phyloP scores from a whole-genome alignment of 148 eudicot species.

The Cornus suecica region DNA sequence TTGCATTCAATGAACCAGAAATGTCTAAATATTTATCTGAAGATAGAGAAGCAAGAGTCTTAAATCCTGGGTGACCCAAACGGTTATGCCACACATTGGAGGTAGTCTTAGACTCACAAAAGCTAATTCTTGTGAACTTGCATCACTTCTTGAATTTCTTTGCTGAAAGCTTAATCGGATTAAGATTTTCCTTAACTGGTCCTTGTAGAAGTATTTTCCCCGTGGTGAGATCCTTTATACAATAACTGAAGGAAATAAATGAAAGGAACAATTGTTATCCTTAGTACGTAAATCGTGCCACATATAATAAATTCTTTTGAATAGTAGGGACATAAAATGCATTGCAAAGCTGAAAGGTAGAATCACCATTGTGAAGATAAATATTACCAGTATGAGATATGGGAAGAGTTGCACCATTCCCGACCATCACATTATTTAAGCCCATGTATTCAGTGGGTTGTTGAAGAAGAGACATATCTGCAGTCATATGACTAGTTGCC shows the following conservation, averaged over 20 bases:
- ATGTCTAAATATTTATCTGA: neutral
- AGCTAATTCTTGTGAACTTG: neutral
- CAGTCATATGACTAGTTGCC: too few relatives aligned
- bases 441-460: too few relatives aligned
- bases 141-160: neutral
- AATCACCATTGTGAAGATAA: too few relatives aligned
- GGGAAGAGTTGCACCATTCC: too few relatives aligned
- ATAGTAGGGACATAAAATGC: too few relatives aligned
- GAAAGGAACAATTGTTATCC: too few relatives aligned
- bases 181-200: neutral
- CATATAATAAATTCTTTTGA: too few relatives aligned
- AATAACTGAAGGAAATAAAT: neutral
- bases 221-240: slow-evolving; percentile 2
- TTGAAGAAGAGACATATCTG: too few relatives aligned
- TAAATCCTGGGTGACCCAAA: neutral
- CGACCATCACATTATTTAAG: too few relatives aligned
- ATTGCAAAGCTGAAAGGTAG: too few relatives aligned
- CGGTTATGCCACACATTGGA: neutral
- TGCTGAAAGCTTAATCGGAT: neutral
- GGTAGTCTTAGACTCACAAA: neutral
- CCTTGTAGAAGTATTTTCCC: neutral
- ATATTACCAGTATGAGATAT: too few relatives aligned
- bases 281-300: too few relatives aligned
- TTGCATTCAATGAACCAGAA: neutral
- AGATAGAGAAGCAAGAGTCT: neutral